Evolutionary conservation across 768 basidiomycete genomes (phyloP).

Genomic region (Pleurotus ostreatus): DNA sequence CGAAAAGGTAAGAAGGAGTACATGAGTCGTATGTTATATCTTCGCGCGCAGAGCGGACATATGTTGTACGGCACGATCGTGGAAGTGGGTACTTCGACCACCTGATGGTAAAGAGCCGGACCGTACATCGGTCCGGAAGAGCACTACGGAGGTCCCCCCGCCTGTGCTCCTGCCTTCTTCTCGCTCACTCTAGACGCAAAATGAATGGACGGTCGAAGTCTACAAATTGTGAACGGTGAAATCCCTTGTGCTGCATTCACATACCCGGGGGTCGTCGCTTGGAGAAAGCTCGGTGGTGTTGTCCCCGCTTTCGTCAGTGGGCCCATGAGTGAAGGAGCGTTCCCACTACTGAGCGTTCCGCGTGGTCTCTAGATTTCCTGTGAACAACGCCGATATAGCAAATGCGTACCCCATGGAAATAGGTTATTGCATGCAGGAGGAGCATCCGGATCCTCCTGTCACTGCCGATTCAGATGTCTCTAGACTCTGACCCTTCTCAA

Average conservation of each 20-base stretch:
- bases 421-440: too few relatives aligned
- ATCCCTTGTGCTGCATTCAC: background rate
- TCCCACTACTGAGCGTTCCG: too few relatives aligned
- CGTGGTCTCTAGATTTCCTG: too few relatives aligned
- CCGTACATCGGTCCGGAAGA: constrained; percentile 1
- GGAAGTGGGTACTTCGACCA: background rate
- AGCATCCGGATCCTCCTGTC: too few relatives aligned
- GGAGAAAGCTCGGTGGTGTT: background rate
- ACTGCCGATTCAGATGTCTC: too few relatives aligned
- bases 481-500: too few relatives aligned
- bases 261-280: background rate
- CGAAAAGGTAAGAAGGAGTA: background rate
- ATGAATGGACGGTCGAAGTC: background rate
- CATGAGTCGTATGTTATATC: background rate
- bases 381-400: too few relatives aligned
- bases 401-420: too few relatives aligned
- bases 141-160: background rate
- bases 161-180: background rate
- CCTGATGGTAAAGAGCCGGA: background rate
- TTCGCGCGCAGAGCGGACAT: constrained; percentile 1
- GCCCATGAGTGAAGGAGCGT: too few relatives aligned
- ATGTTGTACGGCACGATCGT: background rate
- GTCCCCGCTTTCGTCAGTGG: too few relatives aligned
- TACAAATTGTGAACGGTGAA: too few relatives aligned
- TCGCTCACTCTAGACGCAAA: background rate